Base-by-base conservation (phyloP, 805 yeast species). In the Teunomyces aglyptinius region DNA sequence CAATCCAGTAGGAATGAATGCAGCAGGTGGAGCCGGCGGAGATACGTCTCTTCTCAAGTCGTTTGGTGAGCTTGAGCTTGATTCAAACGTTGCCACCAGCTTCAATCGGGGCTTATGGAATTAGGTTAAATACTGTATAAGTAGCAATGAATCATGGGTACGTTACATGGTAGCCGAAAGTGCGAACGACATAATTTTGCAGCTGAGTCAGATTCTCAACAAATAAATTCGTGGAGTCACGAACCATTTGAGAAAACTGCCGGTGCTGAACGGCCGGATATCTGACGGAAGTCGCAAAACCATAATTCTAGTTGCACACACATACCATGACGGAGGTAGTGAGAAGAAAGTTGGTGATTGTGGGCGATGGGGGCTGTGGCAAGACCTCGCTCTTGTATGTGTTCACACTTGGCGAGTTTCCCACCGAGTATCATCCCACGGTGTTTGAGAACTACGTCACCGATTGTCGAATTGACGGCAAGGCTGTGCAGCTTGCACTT, bases 321-420 rank as follows among this genome's bases (percentile, higher is more conserved):
- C 26, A 24, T 7, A 24, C 10, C 26, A 24, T 36, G 48, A 31
- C 44, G 5, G 81, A 78, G 53, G 75, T 58, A 8, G 54, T 70
- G 10, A 62, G 65, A 43, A 52, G 96, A 57, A 90, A 90, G 61
- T 71, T 90, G 19, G 96, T 90, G 34, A 90, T 90, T 38, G 94
- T 90, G 8, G 97, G 97, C 19, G 97, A 90, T 66, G 96, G 97
- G 5, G 96, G 96, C 1, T 89, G 96, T 65, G 97, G 97, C 8
- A 90, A 90, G 66, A 90, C 97, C 0, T 89, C 96, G 1, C 70
- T 90, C 32, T 71, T 90, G n/a, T 87, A 89, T 58, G 97, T 90
- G 16, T 91, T 91, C 70, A 89, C 97, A 0, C 65, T 90, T 28
- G 97, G 97, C 0, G 95, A 89, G 61, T 91, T 91, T 59, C 97